Evolutionary conservation across 108 stramenopile genomes (phyloP), one percentile per base, ranked within the genome.

Genomic region (Cyclostephanos tholiformis): DNA sequence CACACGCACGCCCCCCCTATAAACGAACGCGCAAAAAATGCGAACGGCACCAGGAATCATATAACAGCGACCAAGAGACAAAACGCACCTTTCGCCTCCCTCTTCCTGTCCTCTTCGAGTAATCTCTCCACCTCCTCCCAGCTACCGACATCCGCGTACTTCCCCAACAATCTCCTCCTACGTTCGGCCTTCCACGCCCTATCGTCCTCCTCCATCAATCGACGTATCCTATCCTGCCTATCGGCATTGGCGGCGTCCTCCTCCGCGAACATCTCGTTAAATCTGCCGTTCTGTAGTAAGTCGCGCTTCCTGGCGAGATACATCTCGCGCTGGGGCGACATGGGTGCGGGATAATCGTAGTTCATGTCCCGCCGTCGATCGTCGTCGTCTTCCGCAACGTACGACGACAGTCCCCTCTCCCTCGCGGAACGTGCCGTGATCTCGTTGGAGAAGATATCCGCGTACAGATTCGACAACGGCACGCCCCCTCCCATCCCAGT

Each of bases 161-260:
- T 86, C 12, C 90, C 90, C 86, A 91, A 76, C 46, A 80, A 72
- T 26, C 82, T 73, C 57, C 58, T 67, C 57, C 81, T 75, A 13
- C 93, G 75, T 55, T 89, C 85, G 61, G 82, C 83, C 49, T 77
- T 84, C 75, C 91, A 91, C 49, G 82, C 71, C 23, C 64, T 66
- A 69, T 94, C 89, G 49, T 88, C 82, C 53, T 84, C 82, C 10
- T 86, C 83, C 65, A 94, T 57, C 25, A 86, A 32, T 30, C 68
- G 26, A 30, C 87, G 32, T 19, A 93, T 80, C 51, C 51, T 52
- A 23, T 46, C 74, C 69, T 84, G 78, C 19, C 86, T 46, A 16
- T 38, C 55, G 5, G 27, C 32, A 6, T 39, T 71, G 17, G 44
- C 68, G 25, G 27, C 38, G 30, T 77, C 82, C 63, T 83, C 82